Base-by-base conservation (phyloP, 805 yeast genomes). In the Lipomyces yamadae region DNA sequence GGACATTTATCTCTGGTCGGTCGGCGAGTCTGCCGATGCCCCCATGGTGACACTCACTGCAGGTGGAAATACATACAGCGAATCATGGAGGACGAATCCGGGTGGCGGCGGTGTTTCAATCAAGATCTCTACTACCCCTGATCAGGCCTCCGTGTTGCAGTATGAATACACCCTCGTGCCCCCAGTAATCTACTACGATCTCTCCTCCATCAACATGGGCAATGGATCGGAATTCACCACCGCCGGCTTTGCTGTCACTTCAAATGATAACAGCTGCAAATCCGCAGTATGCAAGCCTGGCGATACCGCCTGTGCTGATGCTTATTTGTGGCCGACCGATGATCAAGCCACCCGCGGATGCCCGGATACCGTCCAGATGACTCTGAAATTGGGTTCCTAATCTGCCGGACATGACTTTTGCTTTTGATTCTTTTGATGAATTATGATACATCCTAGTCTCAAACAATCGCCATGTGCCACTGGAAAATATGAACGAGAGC, bases 161-260 rank as follows among this genome's bases (percentile, higher is more conserved):
- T 39, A 39, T 15, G 45, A 39, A 39, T 39, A 39, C 45, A 39
- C 45, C 11, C 45, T 39, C 45, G 45, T 4, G 45, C 2, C 45
- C 45, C 18, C 45, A 15, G 11, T 13, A 39, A 39, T 39, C 45
- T 39, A 15, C 45, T 39, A n/a, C 18, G 45, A 39, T 39, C 45
- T 39, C 18, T 39, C 45, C 45, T 39, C n/a, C 45, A 39, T 39
- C 45, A 39, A 39, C 45, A 39, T 15, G 45, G 45, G 45, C 45
- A 39, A n/a, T 39, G 45, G 45, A 15, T 39, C 45, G 45, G 45
- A 39, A 39, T 39, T 39, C 45, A 15, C 45, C 45, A 4, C 45
- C 45, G 45, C 45, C 45, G 45, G 45, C 45, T 39, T 39, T 39
- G 45, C 45, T 39, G 45, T 39, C 45, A 39, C 45, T 39, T 39